phyloP scores from a whole-genome alignment of 2,329 filamentous ascomycete species.

The Phaeomoniella chlamydospora region DNA sequence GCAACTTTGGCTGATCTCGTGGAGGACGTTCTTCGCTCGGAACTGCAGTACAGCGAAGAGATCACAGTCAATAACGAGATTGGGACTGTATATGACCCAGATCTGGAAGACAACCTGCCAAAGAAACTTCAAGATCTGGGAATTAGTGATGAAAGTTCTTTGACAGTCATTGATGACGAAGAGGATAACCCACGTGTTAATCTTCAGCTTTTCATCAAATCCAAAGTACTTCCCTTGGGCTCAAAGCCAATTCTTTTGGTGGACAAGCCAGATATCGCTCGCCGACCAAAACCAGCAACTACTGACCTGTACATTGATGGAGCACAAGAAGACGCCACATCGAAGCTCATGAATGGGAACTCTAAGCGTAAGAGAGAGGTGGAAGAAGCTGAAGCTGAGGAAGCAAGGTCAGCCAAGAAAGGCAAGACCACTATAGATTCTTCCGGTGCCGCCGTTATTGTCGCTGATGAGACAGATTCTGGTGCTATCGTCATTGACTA shows the following conservation, averaged over 20 bases:
- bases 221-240: conserved; percentile 1
- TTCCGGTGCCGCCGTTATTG: conserved; percentile 20
- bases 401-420: conserved; percentile 17
- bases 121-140: conserved; percentile 70
- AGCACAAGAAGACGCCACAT: conserved; percentile 14
- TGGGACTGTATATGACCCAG: conserved; percentile 75
- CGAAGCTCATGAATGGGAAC: conserved; percentile 11
- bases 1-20: conserved; percentile 72
- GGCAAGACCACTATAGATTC: conserved; percentile 24
- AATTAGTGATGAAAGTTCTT: conserved; percentile 56
- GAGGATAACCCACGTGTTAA: conserved; percentile 53
- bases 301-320: conserved; percentile 14
- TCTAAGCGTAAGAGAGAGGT: conserved; percentile 2
- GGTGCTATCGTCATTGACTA: conserved; percentile 21
- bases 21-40: conserved; percentile 51
- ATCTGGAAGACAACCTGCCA: conserved; percentile 70
- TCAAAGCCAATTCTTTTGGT: conserved; percentile 5
- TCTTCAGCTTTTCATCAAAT: conserved; percentile 46
- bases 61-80: conserved; percentile 62
- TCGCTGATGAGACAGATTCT: conserved; percentile 34
- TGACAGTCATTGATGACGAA: conserved; percentile 63
- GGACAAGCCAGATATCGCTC: conserved; percentile 26
- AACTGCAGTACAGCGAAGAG: conserved; percentile 68
- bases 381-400: conserved; percentile 14
- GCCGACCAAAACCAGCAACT: conserved; percentile 24